Conservation (phyloP, 2,329 filamentous ascomycete species). For the Penicillium sp. region DNA sequence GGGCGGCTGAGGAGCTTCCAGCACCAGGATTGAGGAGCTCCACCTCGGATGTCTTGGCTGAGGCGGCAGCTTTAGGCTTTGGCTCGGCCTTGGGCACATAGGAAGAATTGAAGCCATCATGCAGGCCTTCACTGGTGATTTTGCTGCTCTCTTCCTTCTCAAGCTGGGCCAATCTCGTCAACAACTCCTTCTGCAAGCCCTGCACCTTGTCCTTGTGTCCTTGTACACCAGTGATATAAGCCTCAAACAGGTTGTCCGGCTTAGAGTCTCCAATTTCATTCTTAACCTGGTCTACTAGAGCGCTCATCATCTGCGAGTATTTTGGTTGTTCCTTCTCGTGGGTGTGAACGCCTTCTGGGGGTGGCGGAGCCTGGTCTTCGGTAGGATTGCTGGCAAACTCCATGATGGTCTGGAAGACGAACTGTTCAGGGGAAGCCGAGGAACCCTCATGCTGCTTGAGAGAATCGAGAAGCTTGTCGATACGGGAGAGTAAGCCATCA, state of each 20-base stretch:
- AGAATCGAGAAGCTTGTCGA: slow-evolving; percentile 74
- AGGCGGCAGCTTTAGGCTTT: slow-evolving; percentile 48
- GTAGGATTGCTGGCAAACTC: slow-evolving; percentile 72
- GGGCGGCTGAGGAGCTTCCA: slow-evolving; percentile 51
- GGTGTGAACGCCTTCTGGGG: slow-evolving; percentile 78
- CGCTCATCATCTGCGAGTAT: slow-evolving; percentile 98
- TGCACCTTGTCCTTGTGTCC: slow-evolving; percentile 77
- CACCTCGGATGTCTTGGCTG: slow-evolving; percentile 52
- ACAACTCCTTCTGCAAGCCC: slow-evolving; percentile 74
- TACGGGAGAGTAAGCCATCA: slow-evolving; percentile 82
- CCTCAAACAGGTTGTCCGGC: slow-evolving; percentile 69
- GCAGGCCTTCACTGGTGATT: slow-evolving; percentile 89
- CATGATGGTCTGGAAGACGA: slow-evolving; percentile 88
- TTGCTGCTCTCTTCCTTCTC: slow-evolving; percentile 84
- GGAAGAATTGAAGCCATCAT: slow-evolving; percentile 88
- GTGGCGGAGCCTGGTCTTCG: slow-evolving; percentile 73
- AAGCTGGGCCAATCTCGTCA: slow-evolving; percentile 74
- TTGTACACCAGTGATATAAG: slow-evolving; percentile 77
- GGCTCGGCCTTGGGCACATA: slow-evolving; percentile 67
- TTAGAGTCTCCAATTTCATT: slow-evolving; percentile 75
- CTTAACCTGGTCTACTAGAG: slow-evolving; percentile 92
- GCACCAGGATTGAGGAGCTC: slow-evolving; percentile 76
- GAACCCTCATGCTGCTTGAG: slow-evolving; percentile 74
- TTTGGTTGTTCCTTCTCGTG: slow-evolving; percentile 75
- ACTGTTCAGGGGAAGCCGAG: slow-evolving; percentile 69